phyloP scores from a whole-genome alignment of 1,284 basidiomycete species.

The Pseudozyma tsukubaensis region DNA sequence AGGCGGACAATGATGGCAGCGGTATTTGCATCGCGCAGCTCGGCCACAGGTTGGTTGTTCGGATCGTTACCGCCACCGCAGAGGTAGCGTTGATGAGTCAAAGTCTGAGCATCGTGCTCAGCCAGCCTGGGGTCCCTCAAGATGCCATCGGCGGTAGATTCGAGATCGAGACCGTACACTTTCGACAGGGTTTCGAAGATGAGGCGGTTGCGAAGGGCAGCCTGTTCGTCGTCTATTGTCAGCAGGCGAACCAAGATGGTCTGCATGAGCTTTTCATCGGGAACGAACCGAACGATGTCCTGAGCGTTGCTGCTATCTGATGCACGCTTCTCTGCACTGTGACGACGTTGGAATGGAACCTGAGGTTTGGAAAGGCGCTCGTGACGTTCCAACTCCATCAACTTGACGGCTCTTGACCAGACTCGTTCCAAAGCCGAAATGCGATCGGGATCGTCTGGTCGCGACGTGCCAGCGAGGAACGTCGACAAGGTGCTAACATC shows the following conservation, averaged over 20 bases:
- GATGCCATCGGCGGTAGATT: slow-evolving; percentile 23
- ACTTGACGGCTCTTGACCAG: slow-evolving; percentile 13
- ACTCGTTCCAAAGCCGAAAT: slow-evolving; percentile 8
- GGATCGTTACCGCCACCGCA: slow-evolving; percentile 1
- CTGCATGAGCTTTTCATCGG: slow-evolving; percentile 24
- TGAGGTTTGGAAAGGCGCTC: slow-evolving; percentile 3
- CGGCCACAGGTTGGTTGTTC: background rate
- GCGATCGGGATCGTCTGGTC: slow-evolving; percentile 2
- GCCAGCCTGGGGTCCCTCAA: slow-evolving; percentile 17
- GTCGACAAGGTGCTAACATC: slow-evolving; percentile 18
- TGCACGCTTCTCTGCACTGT: background rate
- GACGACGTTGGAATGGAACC: background rate
- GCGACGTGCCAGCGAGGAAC: background rate
- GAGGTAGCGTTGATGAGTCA: slow-evolving; percentile 17
- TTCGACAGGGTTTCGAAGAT: slow-evolving; percentile 13
- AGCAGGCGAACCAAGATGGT: slow-evolving; percentile 11
- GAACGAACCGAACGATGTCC: slow-evolving; percentile 17
- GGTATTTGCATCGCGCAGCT: slow-evolving; percentile 10
- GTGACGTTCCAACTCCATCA: slow-evolving; percentile 28
- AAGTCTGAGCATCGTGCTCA: background rate
- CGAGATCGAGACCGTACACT: slow-evolving; percentile 38
- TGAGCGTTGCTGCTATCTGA: background rate
- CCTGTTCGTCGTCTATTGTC: background rate
- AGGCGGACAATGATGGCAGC: slow-evolving; percentile 1
- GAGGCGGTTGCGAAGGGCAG: background rate